Percentiles rank a stretch among this genome's conserved stretches.
phyloP scores from a whole-genome alignment of 371 early-diverging fungal genomes.

The Lichtheimia corymbifera region DNA sequence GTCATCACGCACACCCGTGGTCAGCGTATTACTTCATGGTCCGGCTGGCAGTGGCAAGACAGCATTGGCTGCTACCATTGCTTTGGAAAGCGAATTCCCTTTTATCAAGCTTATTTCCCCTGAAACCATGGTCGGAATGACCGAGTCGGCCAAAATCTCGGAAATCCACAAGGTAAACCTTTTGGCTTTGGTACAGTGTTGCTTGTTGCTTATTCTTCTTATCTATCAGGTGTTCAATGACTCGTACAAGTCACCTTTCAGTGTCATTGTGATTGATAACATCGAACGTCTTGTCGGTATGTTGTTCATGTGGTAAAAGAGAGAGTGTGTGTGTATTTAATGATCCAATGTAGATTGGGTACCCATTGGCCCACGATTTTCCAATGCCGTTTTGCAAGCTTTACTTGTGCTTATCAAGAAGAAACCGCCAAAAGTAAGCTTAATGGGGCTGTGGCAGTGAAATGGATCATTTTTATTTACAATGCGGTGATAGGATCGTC shows the following conservation, averaged over 20 bases:
- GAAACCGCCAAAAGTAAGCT: conserved; percentile 79
- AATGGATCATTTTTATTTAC: not conserved
- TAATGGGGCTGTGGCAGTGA: too few species aligned
- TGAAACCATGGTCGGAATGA: conserved; percentile 95
- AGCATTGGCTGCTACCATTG: conserved; percentile 96
- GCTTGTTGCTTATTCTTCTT: not conserved
- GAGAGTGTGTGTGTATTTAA: not conserved
- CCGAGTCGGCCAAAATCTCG: conserved; percentile 91
- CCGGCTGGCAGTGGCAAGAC: conserved; percentile 97
- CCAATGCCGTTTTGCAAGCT: conserved; percentile 96
- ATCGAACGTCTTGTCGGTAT: conserved; percentile 91
- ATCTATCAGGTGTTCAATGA: conserved; percentile 82
- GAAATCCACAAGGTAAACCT: conserved; percentile 81
- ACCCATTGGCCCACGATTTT: conserved; percentile 98
- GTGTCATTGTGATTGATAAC: conserved; percentile 97
- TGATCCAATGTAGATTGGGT: conserved; percentile 82
- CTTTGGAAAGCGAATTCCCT: conserved; percentile 94
- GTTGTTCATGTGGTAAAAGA: not conserved
- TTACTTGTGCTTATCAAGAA: conserved; percentile 90
- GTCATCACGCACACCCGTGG: conserved; percentile 84
- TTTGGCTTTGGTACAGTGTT: not conserved
- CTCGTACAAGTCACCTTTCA: conserved; percentile 96
- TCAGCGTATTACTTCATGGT: conserved; percentile 86
- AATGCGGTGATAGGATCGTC: conserved; percentile 48
- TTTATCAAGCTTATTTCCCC: conserved; percentile 99